phyloP scores from a whole-genome alignment of 2,329 filamentous ascomycete genomes.

The Aspergillus glaucus region DNA sequence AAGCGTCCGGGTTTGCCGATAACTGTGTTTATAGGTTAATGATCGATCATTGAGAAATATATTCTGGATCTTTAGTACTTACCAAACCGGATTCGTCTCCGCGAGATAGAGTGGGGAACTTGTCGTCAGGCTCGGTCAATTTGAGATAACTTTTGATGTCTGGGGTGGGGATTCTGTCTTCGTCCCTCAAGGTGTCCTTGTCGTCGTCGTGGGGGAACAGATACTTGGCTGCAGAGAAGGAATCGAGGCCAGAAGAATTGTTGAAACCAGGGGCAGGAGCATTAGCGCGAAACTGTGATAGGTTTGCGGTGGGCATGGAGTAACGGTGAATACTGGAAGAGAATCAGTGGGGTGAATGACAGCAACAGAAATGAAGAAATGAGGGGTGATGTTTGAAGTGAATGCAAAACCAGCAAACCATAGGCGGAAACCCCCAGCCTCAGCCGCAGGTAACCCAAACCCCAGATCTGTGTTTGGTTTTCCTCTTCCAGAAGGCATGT shows the following conservation, averaged over 20 bases:
- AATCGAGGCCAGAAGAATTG: constrained; percentile 55
- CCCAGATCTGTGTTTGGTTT: too few relatives aligned
- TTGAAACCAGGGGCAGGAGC: constrained; percentile 20
- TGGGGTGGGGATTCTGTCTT: constrained; percentile 51
- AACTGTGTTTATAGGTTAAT: constrained; percentile 53
- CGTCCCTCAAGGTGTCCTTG: constrained; percentile 36
- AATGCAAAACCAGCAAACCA: background rate
- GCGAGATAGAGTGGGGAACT: constrained; percentile 64
- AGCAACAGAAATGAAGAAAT: background rate
- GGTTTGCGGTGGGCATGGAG: constrained; percentile 73
- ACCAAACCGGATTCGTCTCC: constrained; percentile 51
- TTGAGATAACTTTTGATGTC: constrained; percentile 65
- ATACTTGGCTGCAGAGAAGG: constrained; percentile 78
- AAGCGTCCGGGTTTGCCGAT: constrained; percentile 71
- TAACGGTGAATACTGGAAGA: constrained; percentile 70
- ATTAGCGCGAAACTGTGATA: constrained; percentile 26
- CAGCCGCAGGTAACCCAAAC: too few relatives aligned
- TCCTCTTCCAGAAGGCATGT: background rate
- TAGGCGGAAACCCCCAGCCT: too few relatives aligned
- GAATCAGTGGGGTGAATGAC: constrained; percentile 6
- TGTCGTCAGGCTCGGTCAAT: constrained; percentile 70
- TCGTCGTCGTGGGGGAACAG: constrained; percentile 82
- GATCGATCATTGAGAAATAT: constrained; percentile 6
- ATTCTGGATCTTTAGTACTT: constrained; percentile 24
- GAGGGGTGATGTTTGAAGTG: background rate